phyloP scores from a whole-genome alignment of 345 rosid genomes.

The Draba incana region DNA sequence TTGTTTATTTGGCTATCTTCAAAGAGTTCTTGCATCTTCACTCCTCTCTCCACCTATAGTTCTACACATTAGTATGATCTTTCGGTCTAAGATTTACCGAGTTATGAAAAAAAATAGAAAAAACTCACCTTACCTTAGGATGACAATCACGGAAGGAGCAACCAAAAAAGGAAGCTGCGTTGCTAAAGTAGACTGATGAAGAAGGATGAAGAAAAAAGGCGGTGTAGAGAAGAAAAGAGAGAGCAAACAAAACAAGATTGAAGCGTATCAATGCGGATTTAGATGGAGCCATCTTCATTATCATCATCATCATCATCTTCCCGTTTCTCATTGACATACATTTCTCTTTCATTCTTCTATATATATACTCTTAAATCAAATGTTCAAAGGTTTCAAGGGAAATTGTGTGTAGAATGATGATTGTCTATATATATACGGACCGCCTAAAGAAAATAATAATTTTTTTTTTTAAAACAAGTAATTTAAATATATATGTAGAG shows the following conservation, averaged over 20 bases:
- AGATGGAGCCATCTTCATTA: constrained; percentile 62
- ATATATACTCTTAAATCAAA: constrained; percentile 26
- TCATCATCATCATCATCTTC: constrained; percentile 40
- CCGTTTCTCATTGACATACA: constrained; percentile 27
- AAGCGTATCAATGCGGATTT: constrained; percentile 64
- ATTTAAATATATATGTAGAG: constrained; percentile 31
- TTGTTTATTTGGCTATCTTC: constrained; percentile 33
- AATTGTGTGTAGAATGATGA: constrained; percentile 19
- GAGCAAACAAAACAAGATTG: constrained; percentile 62
- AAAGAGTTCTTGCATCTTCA: constrained; percentile 64
- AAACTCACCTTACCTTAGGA: constrained; percentile 94
- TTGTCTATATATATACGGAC: constrained; percentile 22
- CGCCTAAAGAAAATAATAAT: not conserved
- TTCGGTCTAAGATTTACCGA: not conserved
- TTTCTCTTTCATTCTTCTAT: constrained; percentile 52
- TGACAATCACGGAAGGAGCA: constrained; percentile 80
- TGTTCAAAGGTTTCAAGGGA: constrained; percentile 18
- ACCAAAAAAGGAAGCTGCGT: constrained; percentile 66
- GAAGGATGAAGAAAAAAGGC: constrained; percentile 69
- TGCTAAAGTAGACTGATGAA: constrained; percentile 59
- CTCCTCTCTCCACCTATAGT: constrained; percentile 54
- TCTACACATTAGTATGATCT: constrained; percentile 11
- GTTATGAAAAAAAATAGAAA: not conserved
- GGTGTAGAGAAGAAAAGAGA: constrained; percentile 61
- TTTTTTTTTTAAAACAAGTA: not conserved